Evolutionary conservation across 306 rosid species (phyloP).

Genomic region (Astragalus glycyphyllos): DNA sequence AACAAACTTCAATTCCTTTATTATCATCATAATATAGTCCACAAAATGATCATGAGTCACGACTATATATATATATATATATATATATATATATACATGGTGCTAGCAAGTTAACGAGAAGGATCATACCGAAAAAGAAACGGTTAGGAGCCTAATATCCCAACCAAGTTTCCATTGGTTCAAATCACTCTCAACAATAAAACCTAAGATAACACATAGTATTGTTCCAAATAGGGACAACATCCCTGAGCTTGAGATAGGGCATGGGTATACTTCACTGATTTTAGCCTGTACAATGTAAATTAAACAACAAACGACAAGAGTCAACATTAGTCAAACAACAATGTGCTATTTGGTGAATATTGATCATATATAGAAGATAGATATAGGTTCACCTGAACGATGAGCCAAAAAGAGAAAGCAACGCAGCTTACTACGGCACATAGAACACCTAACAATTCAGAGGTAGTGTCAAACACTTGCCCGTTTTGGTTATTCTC

Average conservation of each 20-base stretch:
- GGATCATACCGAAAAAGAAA: constrained; percentile 20
- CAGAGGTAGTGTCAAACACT: no score
- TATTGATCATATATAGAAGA: constrained; percentile 33
- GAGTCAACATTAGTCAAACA: no score
- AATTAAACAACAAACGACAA: no score
- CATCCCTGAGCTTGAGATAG: constrained; percentile 61
- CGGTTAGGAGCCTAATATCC: constrained; percentile 65
- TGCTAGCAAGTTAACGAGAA: no score
- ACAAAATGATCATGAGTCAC: no score
- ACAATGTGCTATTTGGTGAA: no score
- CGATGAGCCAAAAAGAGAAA: constrained; percentile 24
- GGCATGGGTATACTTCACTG: no score
- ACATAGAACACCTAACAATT: constrained; percentile 30
- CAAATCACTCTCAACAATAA: constrained; percentile 56
- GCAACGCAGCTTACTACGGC: constrained; percentile 20
- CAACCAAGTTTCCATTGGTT: constrained; percentile 63
- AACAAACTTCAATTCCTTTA: background rate
- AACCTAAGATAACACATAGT: constrained; percentile 43
- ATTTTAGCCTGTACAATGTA: no score
- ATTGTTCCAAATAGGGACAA: constrained; percentile 53
- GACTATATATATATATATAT: no score
- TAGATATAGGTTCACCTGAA: constrained; percentile 45
- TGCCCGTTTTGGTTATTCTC: background rate
- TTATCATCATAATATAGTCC: background rate
- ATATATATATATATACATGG: no score